These are phyloP conservation scores for Fusarium agapanthi DNA, from an alignment of 2,329 filamentous ascomycete genomes.

Conservation along the genomic window DNA sequence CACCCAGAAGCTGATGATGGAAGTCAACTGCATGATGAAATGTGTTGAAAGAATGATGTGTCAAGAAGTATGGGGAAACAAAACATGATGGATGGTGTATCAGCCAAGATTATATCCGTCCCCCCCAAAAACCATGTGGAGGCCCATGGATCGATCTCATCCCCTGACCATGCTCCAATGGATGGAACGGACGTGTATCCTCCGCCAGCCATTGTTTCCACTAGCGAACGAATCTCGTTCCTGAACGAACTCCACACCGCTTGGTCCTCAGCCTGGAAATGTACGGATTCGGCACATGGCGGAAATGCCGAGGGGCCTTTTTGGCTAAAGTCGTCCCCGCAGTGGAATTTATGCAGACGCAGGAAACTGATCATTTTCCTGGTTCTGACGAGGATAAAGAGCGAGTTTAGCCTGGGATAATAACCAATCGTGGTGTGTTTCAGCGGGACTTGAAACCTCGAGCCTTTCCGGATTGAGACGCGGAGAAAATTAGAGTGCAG, in stretches of 20 bases:
- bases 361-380: neutral
- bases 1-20: slow-evolving; percentile 13
- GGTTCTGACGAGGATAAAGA: neutral
- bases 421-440: slow-evolving; percentile 7
- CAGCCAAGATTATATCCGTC: neutral
- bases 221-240: neutral
- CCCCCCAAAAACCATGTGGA: neutral
- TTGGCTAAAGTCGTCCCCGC: neutral
- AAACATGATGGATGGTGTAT: neutral
- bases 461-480: neutral
- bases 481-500: neutral
- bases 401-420: neutral
- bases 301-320: neutral
- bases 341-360: neutral
- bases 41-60: neutral
- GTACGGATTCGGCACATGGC: neutral
- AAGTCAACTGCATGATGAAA: slow-evolving; percentile 5
- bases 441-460: slow-evolving; percentile 15
- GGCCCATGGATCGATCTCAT: neutral
- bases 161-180: slow-evolving; percentile 1
- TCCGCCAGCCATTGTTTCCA: slow-evolving; percentile 9
- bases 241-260: neutral
- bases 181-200: slow-evolving; percentile 12
- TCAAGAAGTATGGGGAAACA: slow-evolving; percentile 2
- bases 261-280: neutral